Evolutionary conservation across 2,329 filamentous ascomycete genomes (phyloP), one percentile per base, ranked within the genome.

Genomic region (Zasmidium angulare): DNA sequence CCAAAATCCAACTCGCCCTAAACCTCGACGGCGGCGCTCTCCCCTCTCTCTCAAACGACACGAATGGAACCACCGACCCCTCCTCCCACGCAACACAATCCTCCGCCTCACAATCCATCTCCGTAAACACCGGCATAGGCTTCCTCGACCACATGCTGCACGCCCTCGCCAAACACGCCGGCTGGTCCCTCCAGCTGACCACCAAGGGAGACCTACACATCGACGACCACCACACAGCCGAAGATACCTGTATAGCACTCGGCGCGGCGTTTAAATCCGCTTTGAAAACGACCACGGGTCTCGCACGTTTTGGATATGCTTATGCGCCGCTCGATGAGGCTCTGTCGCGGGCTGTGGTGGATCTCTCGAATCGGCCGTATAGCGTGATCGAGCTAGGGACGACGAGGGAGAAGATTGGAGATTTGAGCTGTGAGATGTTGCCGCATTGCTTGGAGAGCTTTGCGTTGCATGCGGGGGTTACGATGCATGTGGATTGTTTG

Each of bases 71-170:
- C 63, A 89, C 91, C 74, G 86, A 89, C 23, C 81, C 84, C 14
- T 82, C 88, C 9, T 66, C 69, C 63, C 95, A 99, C 75, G 93
- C 95, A 26, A 88, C 88, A 1, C 93, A 99, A 77, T 81, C 86
- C 65, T 93, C 90, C 68, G 87, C 89, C 67, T 90, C 88, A 46
- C 95, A 98, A 77, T 87, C 86, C 61, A 97, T 98, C 74, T 86
- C 86, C 72, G 83, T 98, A 66, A 88, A 91, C 82, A 96, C 93
- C 0, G 95, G 95, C 65, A 96, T 99, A 76, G 95, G 95, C 60
- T 99, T 99, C 78, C 83, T 99, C 58, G 95, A 99, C 79, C 95
- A 99, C 81, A 98, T 99, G 93, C 84, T 98, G 53, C 95, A 99
- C 77, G 95, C 95, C 4, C 84, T 98, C 56, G 90, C 95, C 53